Conservation (phyloP, 495 filamentous ascomycete genomes). For the Aspergillus haitiensis region DNA sequence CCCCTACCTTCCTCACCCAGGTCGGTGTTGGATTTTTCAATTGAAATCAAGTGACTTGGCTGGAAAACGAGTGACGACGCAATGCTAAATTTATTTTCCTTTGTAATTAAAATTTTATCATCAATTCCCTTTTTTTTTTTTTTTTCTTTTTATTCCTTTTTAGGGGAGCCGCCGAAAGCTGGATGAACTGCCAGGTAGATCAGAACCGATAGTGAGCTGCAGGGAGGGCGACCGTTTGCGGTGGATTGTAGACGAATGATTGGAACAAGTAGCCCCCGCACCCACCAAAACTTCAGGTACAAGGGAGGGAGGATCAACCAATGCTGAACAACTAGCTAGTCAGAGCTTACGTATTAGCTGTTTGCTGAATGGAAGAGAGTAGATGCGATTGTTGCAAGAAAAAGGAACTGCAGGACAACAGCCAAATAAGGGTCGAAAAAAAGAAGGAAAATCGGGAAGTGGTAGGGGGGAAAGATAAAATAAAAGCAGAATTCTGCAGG, state of each 20-base stretch:
- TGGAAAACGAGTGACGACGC: conserved; percentile 20
- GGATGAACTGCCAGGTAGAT: not conserved
- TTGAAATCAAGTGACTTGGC: not conserved
- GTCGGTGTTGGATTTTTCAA: not conserved
- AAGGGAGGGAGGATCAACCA: conserved; percentile 9
- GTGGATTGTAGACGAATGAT: conserved; percentile 31
- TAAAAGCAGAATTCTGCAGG: conserved; percentile 9
- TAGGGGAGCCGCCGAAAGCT: not conserved
- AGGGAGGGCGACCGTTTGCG: conserved; percentile 41
- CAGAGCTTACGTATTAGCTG: too few relatives aligned
- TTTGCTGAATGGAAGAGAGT: too few relatives aligned
- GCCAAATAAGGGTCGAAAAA: conserved; percentile 13
- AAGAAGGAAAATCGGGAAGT: conserved; percentile 7
- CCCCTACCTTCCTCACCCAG: conserved; percentile 1
- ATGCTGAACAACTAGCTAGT: not conserved
- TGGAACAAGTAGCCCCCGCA: conserved; percentile 24
- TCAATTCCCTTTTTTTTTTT: not conserved
- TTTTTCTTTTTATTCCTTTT: conserved; percentile 2
- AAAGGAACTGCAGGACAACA: conserved; percentile 11
- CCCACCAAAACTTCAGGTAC: conserved; percentile 17
- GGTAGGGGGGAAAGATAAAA: not conserved
- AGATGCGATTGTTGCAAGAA: too few relatives aligned
- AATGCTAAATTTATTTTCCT: not conserved
- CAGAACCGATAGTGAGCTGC: not conserved
- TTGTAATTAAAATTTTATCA: not conserved